A percentile compares a stretch with the other conserved stretches of the same genome.
phyloP scores from a whole-genome alignment of 2,329 filamentous ascomycete species.

The Colletotrichum brevisporum region DNA sequence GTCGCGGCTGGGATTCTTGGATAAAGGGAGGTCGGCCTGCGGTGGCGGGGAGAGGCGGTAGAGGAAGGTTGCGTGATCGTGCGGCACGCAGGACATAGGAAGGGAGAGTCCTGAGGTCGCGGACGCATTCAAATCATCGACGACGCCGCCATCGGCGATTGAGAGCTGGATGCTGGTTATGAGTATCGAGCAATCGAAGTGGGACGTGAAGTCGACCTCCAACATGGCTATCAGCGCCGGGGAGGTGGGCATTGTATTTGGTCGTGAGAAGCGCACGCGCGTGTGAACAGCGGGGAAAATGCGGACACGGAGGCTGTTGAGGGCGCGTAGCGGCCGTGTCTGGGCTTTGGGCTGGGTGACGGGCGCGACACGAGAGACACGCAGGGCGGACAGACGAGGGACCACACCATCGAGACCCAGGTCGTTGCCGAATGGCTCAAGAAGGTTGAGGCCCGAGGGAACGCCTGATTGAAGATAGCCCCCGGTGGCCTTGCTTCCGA shows the following conservation, averaged over 20 bases:
- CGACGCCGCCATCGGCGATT: conserved; percentile 70
- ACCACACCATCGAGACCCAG: conserved; percentile 72
- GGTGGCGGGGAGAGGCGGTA: conserved; percentile 73
- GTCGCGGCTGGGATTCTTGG: conserved; percentile 63
- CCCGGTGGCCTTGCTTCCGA: conserved; percentile 53
- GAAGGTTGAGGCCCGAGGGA: conserved; percentile 81
- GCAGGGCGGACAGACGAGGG: conserved; percentile 79
- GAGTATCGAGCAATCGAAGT: conserved; percentile 76
- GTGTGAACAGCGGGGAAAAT: conserved; percentile 80
- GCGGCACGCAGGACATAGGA: conserved; percentile 74
- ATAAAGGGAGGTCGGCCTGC: conserved; percentile 57
- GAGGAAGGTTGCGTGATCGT: conserved; percentile 82
- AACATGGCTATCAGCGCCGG: conserved; percentile 77
- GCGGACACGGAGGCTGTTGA: conserved; percentile 73
- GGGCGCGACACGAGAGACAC: conserved; percentile 82
- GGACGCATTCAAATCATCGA: conserved; percentile 70
- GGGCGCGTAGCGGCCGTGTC: conserved; percentile 74
- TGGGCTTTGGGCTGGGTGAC: conserved; percentile 73
- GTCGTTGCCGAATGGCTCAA: conserved; percentile 80
- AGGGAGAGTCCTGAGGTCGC: conserved; percentile 61
- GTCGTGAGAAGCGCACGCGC: conserved; percentile 78
- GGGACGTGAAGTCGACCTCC: conserved; percentile 80
- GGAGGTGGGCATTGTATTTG: conserved; percentile 70
- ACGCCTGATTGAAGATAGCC: conserved; percentile 79
- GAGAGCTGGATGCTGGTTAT: conserved; percentile 72